These are phyloP conservation scores for Suhomyces pyralidae DNA, from an alignment of 805 yeast species.

Conservation along the genomic window DNA sequence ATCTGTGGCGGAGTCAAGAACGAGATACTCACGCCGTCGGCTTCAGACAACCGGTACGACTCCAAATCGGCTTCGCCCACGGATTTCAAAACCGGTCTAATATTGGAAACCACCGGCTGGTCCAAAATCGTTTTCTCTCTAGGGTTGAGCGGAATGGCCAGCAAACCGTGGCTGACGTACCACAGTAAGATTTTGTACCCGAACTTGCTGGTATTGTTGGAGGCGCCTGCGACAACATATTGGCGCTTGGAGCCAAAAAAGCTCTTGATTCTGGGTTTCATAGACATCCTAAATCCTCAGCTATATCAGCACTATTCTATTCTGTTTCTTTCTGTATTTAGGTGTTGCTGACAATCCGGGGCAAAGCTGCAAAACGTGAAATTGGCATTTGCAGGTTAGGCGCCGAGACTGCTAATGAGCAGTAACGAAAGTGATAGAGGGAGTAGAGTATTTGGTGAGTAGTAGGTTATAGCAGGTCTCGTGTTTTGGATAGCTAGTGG, in stretches of 20 bases:
- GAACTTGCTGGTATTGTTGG: constrained; percentile 58
- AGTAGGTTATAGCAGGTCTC: background rate
- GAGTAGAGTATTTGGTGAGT: no score
- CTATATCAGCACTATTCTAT: no score
- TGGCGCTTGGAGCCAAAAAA: constrained; percentile 53
- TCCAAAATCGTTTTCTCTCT: constrained; percentile 46
- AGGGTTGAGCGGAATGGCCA: constrained; percentile 69
- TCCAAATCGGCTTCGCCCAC: constrained; percentile 17
- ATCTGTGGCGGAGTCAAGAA: constrained; percentile 75
- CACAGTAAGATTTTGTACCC: constrained; percentile 69
- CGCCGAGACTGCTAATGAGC: background rate
- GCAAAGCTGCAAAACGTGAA: background rate
- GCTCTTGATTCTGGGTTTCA: constrained; percentile 34
- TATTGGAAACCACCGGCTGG: constrained; percentile 31
- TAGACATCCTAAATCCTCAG: constrained; percentile 22
- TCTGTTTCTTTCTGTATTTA: no score
- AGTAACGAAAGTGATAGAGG: no score
- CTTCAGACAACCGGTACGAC: constrained; percentile 21
- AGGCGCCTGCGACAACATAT: constrained; percentile 72
- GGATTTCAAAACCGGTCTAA: constrained; percentile 27
- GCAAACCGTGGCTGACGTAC: constrained; percentile 56
- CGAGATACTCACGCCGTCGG: constrained; percentile 54
- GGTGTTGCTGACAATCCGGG: background rate
- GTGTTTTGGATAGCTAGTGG: no score
- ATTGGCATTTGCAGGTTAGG: background rate